A percentile compares a stretch with the other conserved stretches of the same genome.
Evolutionary conservation across 2,329 filamentous ascomycete genomes (phyloP).

Genomic region (Colletotrichum sp.): DNA sequence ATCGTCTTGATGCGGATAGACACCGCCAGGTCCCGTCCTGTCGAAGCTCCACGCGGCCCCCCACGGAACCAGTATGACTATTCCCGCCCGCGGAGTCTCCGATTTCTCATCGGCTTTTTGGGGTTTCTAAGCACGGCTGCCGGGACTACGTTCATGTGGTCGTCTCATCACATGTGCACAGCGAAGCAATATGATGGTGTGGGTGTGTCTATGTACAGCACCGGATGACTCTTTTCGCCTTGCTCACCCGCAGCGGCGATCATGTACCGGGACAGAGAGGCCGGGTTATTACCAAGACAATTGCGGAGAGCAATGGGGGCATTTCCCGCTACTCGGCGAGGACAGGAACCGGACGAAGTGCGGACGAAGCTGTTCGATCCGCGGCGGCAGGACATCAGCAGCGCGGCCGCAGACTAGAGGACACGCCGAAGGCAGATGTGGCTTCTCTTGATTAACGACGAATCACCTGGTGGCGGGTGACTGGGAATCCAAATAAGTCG

Average conservation of each 20-base stretch:
- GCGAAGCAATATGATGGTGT: neutral
- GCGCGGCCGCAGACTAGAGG: neutral
- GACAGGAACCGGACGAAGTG: neutral
- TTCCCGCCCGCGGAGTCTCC: neutral
- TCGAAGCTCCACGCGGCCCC: neutral
- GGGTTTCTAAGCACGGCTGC: neutral
- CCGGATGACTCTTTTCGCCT: slow-evolving; percentile 11
- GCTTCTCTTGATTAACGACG: neutral
- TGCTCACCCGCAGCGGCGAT: slow-evolving; percentile 16
- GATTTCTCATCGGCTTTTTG: slow-evolving; percentile 1
- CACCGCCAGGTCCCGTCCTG: neutral
- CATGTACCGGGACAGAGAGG: neutral
- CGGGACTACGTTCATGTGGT: neutral
- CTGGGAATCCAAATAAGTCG: neutral
- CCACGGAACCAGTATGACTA: neutral
- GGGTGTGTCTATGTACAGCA: neutral
- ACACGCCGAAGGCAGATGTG: neutral
- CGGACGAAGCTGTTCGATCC: neutral
- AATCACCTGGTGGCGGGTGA: slow-evolving; percentile 1
- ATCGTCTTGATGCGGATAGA: neutral
- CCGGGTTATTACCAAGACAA: neutral
- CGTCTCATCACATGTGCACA: neutral
- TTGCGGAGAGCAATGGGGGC: neutral
- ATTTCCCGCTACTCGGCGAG: neutral
- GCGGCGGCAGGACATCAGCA: neutral